Base-by-base conservation (phyloP, 345 rosid genomes). In the Cardamine chenopodiifolia region DNA sequence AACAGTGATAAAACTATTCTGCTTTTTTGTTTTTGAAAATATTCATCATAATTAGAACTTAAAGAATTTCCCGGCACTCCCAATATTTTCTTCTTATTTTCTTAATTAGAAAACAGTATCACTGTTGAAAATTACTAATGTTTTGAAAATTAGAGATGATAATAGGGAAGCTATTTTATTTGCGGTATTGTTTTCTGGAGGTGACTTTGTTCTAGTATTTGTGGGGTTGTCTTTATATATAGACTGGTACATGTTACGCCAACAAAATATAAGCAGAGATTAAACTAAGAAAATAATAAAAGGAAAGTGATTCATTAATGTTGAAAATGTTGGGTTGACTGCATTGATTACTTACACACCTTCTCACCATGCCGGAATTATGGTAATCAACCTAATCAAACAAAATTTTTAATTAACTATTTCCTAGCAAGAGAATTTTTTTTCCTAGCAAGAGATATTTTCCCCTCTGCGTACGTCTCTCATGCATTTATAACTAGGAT, bases 141-240 rank as follows among this genome's bases (percentile, higher is more conserved):
- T 66, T 32, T 32, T 28, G 13, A n/a, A 12, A 40, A 40, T 28
- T 18, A 26, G 42, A 40, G 40, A 28, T 8, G 52, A 42, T 54
- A 17, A 59, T 35, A 11, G 2, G 14, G 35, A 35, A 37, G 48
- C 48, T 62, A 62, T 7, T 18, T 57, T 57, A 0, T 59, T 19
- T 34, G 8, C 2, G 17, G 32, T 17, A 18, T 11, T 34, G n/a
- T 34, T 59, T 9, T 19, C 42, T 6, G 2, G 19, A 34, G 8
- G 37, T 10, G 44, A 34, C 15, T 25, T 37, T 37, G 34, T 29
- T 53, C 58, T 17, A 61, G 14, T 7, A 8, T 25, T 8, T 42
- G 37, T 62, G n/a, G n/a, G n/a, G n/a, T n/a, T n/a, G 37, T 62
- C 17, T 6, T 4, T 40, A 15, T 62, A 60, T 37, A 60, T 61